Percentiles rank a stretch among this genome's conserved stretches.
Evolutionary conservation across 1,284 basidiomycete species (phyloP).

Genomic region (Sanguinoderma infundibulare): DNA sequence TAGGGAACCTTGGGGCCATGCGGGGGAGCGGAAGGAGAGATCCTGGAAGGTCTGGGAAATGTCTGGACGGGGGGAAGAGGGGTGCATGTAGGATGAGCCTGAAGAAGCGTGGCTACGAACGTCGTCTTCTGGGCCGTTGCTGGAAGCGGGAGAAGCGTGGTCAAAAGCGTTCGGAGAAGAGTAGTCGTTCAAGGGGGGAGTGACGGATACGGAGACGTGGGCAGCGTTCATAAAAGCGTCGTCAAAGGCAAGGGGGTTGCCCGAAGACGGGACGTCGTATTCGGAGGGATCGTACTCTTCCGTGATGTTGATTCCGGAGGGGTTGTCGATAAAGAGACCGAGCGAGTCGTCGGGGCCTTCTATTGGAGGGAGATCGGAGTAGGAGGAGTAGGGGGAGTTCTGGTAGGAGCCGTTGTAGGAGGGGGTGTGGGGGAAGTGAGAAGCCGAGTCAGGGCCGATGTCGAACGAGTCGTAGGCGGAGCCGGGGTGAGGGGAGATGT

Average conservation of each 20-base stretch:
- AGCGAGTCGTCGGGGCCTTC: constrained; percentile 49
- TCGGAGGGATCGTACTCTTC: constrained; percentile 70
- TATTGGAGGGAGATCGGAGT: constrained; percentile 64
- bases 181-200: constrained; percentile 41
- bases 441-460: constrained; percentile 32
- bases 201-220: constrained; percentile 47
- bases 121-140: constrained; percentile 53
- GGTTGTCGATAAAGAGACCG: constrained; percentile 44
- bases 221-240: constrained; percentile 49
- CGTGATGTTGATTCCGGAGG: constrained; percentile 36
- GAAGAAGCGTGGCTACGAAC: constrained; percentile 65
- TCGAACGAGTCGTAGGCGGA: constrained; percentile 43
- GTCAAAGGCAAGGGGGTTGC: constrained; percentile 62
- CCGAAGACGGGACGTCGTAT: constrained; percentile 61
- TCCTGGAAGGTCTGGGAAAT: constrained; percentile 59
- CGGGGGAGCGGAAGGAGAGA: constrained; percentile 66
- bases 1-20: constrained; percentile 54
- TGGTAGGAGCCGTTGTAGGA: constrained; percentile 62
- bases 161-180: constrained; percentile 50
- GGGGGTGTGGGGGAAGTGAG: constrained; percentile 49
- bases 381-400: constrained; percentile 68
- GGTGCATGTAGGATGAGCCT: constrained; percentile 56
- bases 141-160: constrained; percentile 66
- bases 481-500: constrained; percentile 29
- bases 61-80: constrained; percentile 56